Conservation (phyloP, 1,139 yeast species). For the Suzukiozyma palmioleophila region DNA sequence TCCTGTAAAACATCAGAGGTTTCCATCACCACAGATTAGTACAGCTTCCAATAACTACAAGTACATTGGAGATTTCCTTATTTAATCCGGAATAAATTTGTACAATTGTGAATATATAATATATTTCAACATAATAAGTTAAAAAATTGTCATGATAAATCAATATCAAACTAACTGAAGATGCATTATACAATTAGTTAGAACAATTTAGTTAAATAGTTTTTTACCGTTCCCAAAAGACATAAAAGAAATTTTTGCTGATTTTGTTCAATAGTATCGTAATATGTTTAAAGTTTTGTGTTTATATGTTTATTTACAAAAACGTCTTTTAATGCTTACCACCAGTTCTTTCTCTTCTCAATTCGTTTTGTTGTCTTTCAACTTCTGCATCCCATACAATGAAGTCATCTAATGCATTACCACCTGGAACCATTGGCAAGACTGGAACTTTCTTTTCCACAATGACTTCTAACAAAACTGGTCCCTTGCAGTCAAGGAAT, state of each 20-base stretch:
- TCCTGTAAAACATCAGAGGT: too few species aligned
- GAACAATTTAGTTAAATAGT: neutral
- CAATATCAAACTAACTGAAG: neutral
- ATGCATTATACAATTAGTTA: constrained; percentile 1
- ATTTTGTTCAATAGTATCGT: neutral
- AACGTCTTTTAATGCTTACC: constrained; percentile 38
- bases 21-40: too few species aligned
- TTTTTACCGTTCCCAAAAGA: constrained; percentile 3
- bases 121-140: too few species aligned
- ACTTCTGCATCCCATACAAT: constrained; percentile 78
- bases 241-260: neutral
- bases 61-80: too few species aligned
- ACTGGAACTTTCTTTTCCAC: constrained; percentile 97
- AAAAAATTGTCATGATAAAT: neutral
- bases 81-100: too few species aligned
- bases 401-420: constrained; percentile 91
- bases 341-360: constrained; percentile 57
- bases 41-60: too few species aligned
- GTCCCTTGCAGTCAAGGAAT: constrained; percentile 74
- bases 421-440: constrained; percentile 97
- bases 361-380: constrained; percentile 67
- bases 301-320: neutral
- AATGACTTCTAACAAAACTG: constrained; percentile 83
- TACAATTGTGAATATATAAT: too few species aligned
- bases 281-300: neutral